Evolutionary conservation across 495 filamentous ascomycete species (phyloP).

Genomic region (Xylaria scruposa): DNA sequence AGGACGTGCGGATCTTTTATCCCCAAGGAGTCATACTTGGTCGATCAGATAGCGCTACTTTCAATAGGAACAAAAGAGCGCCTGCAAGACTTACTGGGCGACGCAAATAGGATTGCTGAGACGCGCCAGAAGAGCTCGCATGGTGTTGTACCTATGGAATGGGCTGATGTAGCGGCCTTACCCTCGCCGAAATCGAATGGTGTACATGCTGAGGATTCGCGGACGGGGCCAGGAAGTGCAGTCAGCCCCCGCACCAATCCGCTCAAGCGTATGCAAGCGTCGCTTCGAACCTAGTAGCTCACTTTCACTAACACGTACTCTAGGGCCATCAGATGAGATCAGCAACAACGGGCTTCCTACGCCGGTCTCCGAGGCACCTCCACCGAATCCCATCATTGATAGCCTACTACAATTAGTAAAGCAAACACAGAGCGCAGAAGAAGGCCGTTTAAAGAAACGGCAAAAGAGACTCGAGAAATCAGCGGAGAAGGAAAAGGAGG

Average conservation of each 20-base stretch:
- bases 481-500: slow-evolving; percentile 47
- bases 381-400: slow-evolving; percentile 45
- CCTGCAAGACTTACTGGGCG: slow-evolving; percentile 70
- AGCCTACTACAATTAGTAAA: slow-evolving; percentile 46
- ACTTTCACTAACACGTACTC: slow-evolving; percentile 26
- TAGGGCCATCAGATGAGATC: slow-evolving; percentile 35
- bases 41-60: slow-evolving; percentile 76
- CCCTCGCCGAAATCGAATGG: slow-evolving; percentile 41
- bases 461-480: slow-evolving; percentile 47
- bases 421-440: slow-evolving; percentile 55
- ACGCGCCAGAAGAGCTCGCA: slow-evolving; percentile 74
- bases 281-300: slow-evolving; percentile 36
- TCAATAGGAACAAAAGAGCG: slow-evolving; percentile 78
- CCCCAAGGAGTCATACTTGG: slow-evolving; percentile 67
- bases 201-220: slow-evolving; percentile 40
- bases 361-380: slow-evolving; percentile 33
- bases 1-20: slow-evolving; percentile 69
- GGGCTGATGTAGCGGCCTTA: slow-evolving; percentile 67
- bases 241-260: slow-evolving; percentile 59
- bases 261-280: slow-evolving; percentile 63
- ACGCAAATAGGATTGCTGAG: slow-evolving; percentile 67
- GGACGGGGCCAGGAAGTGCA: slow-evolving; percentile 50
- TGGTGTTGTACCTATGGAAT: slow-evolving; percentile 72
- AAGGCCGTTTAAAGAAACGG: slow-evolving; percentile 55
- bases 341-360: slow-evolving; percentile 39